Conservation (phyloP, 2,329 filamentous ascomycete species). For the Fusarium verrucosum region DNA sequence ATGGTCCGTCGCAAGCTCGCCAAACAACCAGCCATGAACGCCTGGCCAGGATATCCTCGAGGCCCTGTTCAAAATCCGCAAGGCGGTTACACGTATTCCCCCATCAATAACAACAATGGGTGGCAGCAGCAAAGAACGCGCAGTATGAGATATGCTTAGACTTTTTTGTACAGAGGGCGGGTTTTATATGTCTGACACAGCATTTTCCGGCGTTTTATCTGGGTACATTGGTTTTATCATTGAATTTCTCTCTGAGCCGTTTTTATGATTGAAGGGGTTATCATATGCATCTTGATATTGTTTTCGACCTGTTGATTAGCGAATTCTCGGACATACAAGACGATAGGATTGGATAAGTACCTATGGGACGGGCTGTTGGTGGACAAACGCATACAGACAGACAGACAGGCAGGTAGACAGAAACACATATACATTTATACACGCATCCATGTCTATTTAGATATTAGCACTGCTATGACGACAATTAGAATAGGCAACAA, state of each 20-base stretch:
- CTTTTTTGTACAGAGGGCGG: not conserved
- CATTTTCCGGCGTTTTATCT: conserved; percentile 39
- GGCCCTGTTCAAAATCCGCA: conserved; percentile 29
- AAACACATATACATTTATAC: conserved; percentile 16
- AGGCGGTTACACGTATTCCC: conserved; percentile 37
- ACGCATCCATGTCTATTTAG: conserved; percentile 7
- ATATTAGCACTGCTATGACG: conserved; percentile 9
- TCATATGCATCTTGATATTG: conserved; percentile 2
- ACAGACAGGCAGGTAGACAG: not conserved
- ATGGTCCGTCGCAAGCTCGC: conserved; percentile 36
- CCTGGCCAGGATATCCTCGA: conserved; percentile 40
- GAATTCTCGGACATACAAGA: conserved; percentile 15
- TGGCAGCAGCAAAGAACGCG: conserved; percentile 33
- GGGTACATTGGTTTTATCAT: conserved; percentile 8
- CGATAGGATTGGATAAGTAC: not conserved
- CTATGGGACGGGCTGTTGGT: conserved; percentile 2
- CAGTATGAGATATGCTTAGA: conserved; percentile 48
- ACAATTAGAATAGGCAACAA: conserved; percentile 15
- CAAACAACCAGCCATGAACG: conserved; percentile 42
- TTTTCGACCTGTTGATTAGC: conserved; percentile 4
- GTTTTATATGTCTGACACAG: conserved; percentile 11
- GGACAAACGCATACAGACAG: conserved; percentile 1
- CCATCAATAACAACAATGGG: conserved; percentile 30
- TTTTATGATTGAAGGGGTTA: not conserved
- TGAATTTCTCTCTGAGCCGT: not conserved